A percentile compares a stretch with the other conserved stretches of the same genome.
Conservation (phyloP, 768 basidiomycete species). For the Galerina marginata region DNA sequence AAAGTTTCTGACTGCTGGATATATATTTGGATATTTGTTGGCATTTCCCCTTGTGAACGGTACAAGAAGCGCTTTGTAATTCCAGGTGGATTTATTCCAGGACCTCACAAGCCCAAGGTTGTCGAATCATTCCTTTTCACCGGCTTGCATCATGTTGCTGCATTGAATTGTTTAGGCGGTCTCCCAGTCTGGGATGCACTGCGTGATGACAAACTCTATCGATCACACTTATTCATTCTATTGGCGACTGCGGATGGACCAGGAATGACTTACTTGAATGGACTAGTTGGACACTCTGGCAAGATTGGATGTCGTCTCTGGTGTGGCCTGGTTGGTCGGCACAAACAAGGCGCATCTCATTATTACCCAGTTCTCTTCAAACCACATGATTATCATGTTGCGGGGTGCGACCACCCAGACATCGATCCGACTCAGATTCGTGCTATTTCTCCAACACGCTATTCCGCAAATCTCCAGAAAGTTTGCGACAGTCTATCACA, state of each 20-base stretch:
- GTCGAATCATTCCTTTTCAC: conserved; percentile 40
- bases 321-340: conserved; percentile 35
- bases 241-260: conserved; percentile 36
- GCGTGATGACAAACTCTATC: conserved; percentile 6
- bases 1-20: conserved; percentile 51
- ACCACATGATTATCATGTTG: conserved; percentile 30
- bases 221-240: conserved; percentile 29
- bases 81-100: conserved; percentile 36
- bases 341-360: conserved; percentile 30
- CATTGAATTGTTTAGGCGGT: conserved; percentile 30
- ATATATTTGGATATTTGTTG: conserved; percentile 43
- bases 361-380: conserved; percentile 38
- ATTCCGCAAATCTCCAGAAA: conserved; percentile 13
- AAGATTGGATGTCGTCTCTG: conserved; percentile 38
- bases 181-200: neutral
- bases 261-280: conserved; percentile 31
- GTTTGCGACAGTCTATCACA: conserved; percentile 22
- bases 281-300: conserved; percentile 34
- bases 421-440: conserved; percentile 7
- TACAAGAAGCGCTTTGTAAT: conserved; percentile 32
- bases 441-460: conserved; percentile 7
- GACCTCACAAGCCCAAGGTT: conserved; percentile 42
- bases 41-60: conserved; percentile 27
- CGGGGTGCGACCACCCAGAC: conserved; percentile 28
- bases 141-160: conserved; percentile 38